These are phyloP conservation scores for Xylaria acuta DNA, from an alignment of 495 filamentous ascomycete species.

Conservation along the genomic window DNA sequence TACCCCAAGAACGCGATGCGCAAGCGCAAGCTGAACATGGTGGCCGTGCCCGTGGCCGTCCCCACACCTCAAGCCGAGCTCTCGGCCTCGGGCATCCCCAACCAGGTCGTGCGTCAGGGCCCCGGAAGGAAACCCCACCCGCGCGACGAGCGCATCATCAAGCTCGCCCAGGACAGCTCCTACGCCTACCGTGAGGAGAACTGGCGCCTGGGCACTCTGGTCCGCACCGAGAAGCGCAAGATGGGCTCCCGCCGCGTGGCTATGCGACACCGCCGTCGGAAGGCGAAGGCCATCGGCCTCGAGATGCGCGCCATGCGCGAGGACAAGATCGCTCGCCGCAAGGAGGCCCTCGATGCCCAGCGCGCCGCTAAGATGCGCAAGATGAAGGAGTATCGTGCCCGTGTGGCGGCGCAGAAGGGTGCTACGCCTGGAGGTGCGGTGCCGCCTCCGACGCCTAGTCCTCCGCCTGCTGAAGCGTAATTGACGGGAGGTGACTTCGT, in stretches of 20 bases:
- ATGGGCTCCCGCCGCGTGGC: slow-evolving; percentile 35
- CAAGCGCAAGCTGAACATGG: slow-evolving; percentile 73
- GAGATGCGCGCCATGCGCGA: slow-evolving; percentile 41
- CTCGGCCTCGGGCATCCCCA: slow-evolving; percentile 52
- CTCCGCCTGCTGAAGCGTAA: background rate
- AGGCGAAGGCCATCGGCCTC: slow-evolving; percentile 35
- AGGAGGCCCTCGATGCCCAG: slow-evolving; percentile 38
- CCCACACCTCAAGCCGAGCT: slow-evolving; percentile 35
- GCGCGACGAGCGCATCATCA: slow-evolving; percentile 48
- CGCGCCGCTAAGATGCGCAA: slow-evolving; percentile 29
- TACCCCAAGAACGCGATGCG: slow-evolving; percentile 71
- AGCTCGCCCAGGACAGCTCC: slow-evolving; percentile 61
- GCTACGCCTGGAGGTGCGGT: background rate
- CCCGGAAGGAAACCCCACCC: slow-evolving; percentile 39
- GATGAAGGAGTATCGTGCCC: slow-evolving; percentile 34
- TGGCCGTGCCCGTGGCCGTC: slow-evolving; percentile 51
- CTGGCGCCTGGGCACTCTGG: slow-evolving; percentile 75
- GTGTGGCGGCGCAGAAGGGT: slow-evolving; percentile 29
- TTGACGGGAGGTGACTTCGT: background rate
- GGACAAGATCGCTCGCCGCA: slow-evolving; percentile 39
- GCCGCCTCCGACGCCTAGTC: background rate
- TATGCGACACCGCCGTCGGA: slow-evolving; percentile 32
- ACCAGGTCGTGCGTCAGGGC: slow-evolving; percentile 45
- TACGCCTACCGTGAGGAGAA: slow-evolving; percentile 86
- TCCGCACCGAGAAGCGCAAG: slow-evolving; percentile 43